phyloP scores from a whole-genome alignment of 2,329 filamentous ascomycete species.

The Scolecobasidium constrictum region DNA sequence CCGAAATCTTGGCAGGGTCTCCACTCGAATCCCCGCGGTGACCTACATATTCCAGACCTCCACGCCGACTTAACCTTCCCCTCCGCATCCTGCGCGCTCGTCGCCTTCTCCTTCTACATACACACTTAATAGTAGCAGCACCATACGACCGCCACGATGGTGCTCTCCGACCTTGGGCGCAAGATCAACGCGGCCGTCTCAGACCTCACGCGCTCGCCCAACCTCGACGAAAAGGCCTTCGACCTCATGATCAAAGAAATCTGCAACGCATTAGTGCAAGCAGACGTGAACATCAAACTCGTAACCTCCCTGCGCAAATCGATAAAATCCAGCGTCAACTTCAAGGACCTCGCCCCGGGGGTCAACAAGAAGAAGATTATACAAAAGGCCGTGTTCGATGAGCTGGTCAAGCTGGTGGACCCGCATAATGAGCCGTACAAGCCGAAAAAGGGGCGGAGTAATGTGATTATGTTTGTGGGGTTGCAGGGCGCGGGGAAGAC shows the following conservation, averaged over 20 bases:
- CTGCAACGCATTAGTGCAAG: slow-evolving; percentile 85
- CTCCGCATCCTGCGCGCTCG: not conserved
- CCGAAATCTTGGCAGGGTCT: slow-evolving; percentile 1
- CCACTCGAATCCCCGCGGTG: not conserved
- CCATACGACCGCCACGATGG: slow-evolving; percentile 49
- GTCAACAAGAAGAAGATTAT: slow-evolving; percentile 98
- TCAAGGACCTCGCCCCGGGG: slow-evolving; percentile 79
- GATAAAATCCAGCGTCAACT: slow-evolving; percentile 84
- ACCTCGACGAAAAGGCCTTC: slow-evolving; percentile 97
- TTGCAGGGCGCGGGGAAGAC: slow-evolving; percentile 97
- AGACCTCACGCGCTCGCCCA: slow-evolving; percentile 82
- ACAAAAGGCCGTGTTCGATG: slow-evolving; percentile 93
- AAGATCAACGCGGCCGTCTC: slow-evolving; percentile 96
- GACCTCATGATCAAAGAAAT: slow-evolving; percentile 99
- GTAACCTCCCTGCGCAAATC: slow-evolving; percentile 86
- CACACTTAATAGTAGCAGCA: no score
- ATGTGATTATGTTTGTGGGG: slow-evolving; percentile 99
- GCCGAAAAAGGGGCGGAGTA: slow-evolving; percentile 89
- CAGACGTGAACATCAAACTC: slow-evolving; percentile 93
- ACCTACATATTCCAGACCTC: not conserved
- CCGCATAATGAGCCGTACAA: slow-evolving; percentile 93
- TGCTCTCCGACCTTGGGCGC: slow-evolving; percentile 96
- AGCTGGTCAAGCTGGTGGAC: slow-evolving; percentile 89
- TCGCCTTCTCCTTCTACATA: not conserved
- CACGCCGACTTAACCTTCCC: not conserved